Base-by-base conservation (phyloP, 73 alveolate genomes). In the Stentor coeruleus region DNA sequence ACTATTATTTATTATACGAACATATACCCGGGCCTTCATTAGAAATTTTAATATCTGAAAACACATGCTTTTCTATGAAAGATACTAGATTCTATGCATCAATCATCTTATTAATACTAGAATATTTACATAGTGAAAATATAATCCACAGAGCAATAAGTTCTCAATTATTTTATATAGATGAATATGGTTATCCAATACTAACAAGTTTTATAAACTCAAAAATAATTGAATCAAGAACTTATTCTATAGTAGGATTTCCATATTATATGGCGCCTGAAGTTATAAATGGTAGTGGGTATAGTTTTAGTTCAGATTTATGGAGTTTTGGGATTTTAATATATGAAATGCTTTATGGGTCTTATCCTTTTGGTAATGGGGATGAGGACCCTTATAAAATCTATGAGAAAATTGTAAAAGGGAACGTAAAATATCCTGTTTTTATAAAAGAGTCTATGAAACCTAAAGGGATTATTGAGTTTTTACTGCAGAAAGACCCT, bases 231-330 rank as follows among this genome's bases (percentile, higher is more conserved):
- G 73, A 81, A 58, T 36, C 77, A 1, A 28, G 83, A 6, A 75
- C 83, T 39, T 75, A 36, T 66, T 26, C 79, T 0, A 20, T 66
- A 20, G 36, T 90, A 31, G 97, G 97, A 30, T 90, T 93, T 26
- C 97, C 95, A 36, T 94, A 90, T 73, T 92, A 92, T 83, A 81
- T 92, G 33, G 95, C 97, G 4, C 97, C 97, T 74, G 97, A 92
- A 92, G 88, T 92, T 31, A 85, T 92, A 33, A 74, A 74, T 3
- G 94, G 92, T 39, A 81, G 59, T 26, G 97, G 96, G 3, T 89
- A 92, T 80, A 87, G 87, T 57, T 83, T 77, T 60, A 39, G 73
- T 75, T 59, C 81, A 37, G 89, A 82, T 76, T 38, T 38, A 37
- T 82, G 89, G 89, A 76, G 87, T 76, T 76, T 82, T 30, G 89